Evolutionary conservation across 768 basidiomycete species (phyloP), one percentile per base, ranked within the genome.

Genomic region (Imleria badia): DNA sequence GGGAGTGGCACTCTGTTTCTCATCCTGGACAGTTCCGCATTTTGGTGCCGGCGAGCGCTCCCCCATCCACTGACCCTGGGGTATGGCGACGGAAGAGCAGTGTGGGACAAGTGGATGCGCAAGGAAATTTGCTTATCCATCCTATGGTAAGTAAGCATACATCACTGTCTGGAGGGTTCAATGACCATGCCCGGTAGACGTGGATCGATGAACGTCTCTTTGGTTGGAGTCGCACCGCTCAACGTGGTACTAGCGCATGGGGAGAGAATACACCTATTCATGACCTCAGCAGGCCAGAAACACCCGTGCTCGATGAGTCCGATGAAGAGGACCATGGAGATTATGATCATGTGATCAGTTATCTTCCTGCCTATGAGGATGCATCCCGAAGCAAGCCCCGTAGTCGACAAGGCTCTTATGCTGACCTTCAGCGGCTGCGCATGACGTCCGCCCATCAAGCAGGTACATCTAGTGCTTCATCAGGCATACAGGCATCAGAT

Each of bases 141-240:
- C 94, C 94, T 1, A 94, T 96, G 89, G 75, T 78, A 44, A 75
- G 81, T 72, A 57, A 72, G 8, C 67, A 68, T 30, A 9, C 23
- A 5, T 44, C 10, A 34, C 31, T 40, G n/a, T 43, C 5, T 23
- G 48, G 29, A 34, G 34, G 31, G 31, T 34, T 60, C 34, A 51
- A 54, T 40, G 36, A 13, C 19, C 8, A 13, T 52, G n/a, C 19
- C 29, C 39, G 45, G 26, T 65, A 83, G 76, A 86, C 88, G 14
- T 96, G 93, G 93, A 80, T 96, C 15, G 94, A 97, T 69, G 94
- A 96, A 72, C 85, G 91, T 9, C 79, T 97, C 23, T 97, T 96
- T 66, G 94, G 94, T 41, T 96, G 91, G 94, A 86, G 85, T 69
- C 79, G 83, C 49, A 91, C 87, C 60, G 81, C 89, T 2, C 75